Base-by-base conservation (phyloP, 768 basidiomycete species). In the Suillus spraguei region DNA sequence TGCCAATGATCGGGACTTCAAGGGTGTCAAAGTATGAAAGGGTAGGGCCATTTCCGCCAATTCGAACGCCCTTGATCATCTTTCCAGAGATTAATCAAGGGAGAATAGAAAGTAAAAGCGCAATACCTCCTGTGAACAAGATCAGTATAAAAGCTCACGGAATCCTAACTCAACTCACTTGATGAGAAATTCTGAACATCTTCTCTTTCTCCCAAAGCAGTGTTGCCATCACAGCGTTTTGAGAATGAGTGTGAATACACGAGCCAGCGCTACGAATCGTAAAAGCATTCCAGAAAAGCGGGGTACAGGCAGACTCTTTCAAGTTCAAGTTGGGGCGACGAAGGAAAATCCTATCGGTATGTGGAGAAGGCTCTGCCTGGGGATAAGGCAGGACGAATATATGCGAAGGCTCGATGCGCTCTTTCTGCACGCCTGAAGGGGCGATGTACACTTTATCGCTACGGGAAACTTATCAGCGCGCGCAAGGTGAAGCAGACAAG, bases 281-380 rank as follows among this genome's bases (percentile, higher is more conserved):
- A 71, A 94, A 96, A 3, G 94, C 92, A 70, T 94, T 94, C 92
- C 92, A 95, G 80, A 96, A 96, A 17, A 95, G 79, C 13, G 94
- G 94, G 0, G 94, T 95, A 73, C 94, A 95, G 0, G 91, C 91
- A 1, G 90, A 92, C 70, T 95, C 92, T 69, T 92, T 94, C 64
- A 95, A 81, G 63, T 87, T 84, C 65, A 80, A 73, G 13, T 80
- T 78, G 11, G 94, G 93, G 35, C 88, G 86, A 59, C 94, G 85
- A 59, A 95, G 84, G 75, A 94, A 94, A 60, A 88, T 80, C 60
- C 93, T 84, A 71, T 91, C 88, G 11, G 85, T 80, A 66, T 88
- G 83, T 1, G 86, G 87, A 42, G 87, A 83, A 2, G 85, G 80
- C 5, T 80, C 74, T 1, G 81, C 73, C 71, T 89, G 89, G 0